Base-by-base conservation (phyloP, 2,329 filamentous ascomycete species). In the Pseudogymnoascus sp. region DNA sequence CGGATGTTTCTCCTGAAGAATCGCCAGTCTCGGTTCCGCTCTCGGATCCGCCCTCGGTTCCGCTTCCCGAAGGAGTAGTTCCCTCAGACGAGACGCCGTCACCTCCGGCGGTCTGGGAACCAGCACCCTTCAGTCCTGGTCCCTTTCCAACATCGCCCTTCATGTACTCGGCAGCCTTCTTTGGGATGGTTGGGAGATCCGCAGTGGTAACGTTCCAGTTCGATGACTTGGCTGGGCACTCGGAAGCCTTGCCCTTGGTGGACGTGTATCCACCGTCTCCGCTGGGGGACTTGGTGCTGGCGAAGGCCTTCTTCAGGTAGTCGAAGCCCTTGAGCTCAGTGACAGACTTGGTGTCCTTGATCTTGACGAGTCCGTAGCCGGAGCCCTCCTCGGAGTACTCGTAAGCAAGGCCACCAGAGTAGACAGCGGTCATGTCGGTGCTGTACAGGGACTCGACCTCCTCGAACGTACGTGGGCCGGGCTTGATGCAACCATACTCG, bases 401-500 rank as follows among this genome's bases (percentile, higher is more conserved):
- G 84, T 97, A 99, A 74, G 97, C 92, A 69, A 99, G 96, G 77
- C 93, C 94, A 69, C 94, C 94, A 63, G 90, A 95, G 85, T 94
- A 94, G 72, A 96, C 91, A 10, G 77, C 76, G 26, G 86, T 89
- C 94, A 99, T 99, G 65, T 92, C 74, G 63, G 81, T 73, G 61
- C 87, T 86, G 78, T 90, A 99, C 6, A 99, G 85, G 61, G 89
- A 88, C 49, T 78, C 80, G 43, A 96, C 92, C 75, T 99, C 95
- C 65, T 89, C 84, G 78, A 96, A 99, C 65, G 83, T 81, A 77
- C 94, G 91, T 63, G 83, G 83, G 62, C 74, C 71, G 43, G 76
- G 73, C 77, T 81, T 80, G 79, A 95, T 97, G 87, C 94, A 99
- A 70, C 94, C 94, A 73, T 99, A 99, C 79, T 99, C 94, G 68